phyloP scores from a whole-genome alignment of 768 basidiomycete genomes.

The Amanita phalloides region DNA sequence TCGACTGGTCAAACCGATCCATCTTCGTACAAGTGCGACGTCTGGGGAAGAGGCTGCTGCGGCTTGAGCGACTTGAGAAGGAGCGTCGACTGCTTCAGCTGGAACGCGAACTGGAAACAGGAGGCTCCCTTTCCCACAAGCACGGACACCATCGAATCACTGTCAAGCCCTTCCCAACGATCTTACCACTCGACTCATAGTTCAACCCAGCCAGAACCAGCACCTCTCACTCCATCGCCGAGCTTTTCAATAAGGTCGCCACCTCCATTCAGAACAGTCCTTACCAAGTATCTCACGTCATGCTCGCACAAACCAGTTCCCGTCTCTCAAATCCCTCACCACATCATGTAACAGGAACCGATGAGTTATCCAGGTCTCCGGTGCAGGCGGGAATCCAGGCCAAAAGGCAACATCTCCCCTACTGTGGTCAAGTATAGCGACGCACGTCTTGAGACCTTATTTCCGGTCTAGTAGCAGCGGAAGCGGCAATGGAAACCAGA shows the following conservation, averaged over 20 bases:
- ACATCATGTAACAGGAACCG: not conserved
- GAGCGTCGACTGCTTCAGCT: slow-evolving; percentile 41
- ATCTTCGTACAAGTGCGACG: slow-evolving; percentile 19
- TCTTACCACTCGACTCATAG: slow-evolving; percentile 30
- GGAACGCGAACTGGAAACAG: slow-evolving; percentile 44
- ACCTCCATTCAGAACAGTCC: not conserved
- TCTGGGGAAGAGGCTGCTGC: slow-evolving; percentile 10
- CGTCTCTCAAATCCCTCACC: slow-evolving; percentile 17
- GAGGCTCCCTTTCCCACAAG: slow-evolving; percentile 8
- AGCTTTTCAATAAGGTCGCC: not conserved
- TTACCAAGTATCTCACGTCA: not conserved
- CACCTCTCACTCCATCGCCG: not conserved
- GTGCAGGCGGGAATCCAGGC: slow-evolving; percentile 8
- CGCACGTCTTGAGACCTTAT: slow-evolving; percentile 28
- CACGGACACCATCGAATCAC: not conserved
- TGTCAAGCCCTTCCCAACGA: slow-evolving; percentile 12
- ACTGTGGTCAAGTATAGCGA: slow-evolving; percentile 53
- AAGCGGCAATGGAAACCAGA: not conserved
- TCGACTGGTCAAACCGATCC: not conserved
- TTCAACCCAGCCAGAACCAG: not conserved
- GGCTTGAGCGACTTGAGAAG: slow-evolving; percentile 22
- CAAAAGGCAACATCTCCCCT: slow-evolving; percentile 39
- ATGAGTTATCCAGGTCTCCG: not conserved
- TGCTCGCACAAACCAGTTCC: not conserved
- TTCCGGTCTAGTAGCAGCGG: slow-evolving; percentile 8